Conservation (phyloP, 2,329 filamentous ascomycete genomes). For the Ciborinia camelliae region DNA sequence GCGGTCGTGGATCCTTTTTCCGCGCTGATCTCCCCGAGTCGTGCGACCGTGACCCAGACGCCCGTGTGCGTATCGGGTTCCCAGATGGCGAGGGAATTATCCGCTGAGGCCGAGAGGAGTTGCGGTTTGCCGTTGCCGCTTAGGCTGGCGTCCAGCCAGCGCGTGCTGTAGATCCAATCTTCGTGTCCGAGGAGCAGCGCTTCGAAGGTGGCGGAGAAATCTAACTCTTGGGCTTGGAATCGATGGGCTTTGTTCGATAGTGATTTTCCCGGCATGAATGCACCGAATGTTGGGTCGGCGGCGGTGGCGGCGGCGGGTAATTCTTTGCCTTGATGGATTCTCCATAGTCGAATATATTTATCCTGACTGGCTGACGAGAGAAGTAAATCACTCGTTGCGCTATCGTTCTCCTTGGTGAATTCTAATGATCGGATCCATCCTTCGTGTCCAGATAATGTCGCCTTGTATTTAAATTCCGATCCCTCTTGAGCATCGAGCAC, state of each 20-base stretch:
- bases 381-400: conserved; percentile 62
- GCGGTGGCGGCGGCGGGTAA: conserved; percentile 55
- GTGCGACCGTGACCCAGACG: conserved; percentile 82
- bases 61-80: conserved; percentile 78
- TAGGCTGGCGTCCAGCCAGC: conserved; percentile 39
- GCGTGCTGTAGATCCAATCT: conserved; percentile 92
- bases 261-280: conserved; percentile 63
- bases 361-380: conserved; percentile 95
- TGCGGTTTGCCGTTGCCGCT: conserved; percentile 50
- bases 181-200: conserved; percentile 92
- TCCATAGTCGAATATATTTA: conserved; percentile 94
- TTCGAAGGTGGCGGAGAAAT: conserved; percentile 86
- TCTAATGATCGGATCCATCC: conserved; percentile 88
- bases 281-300: conserved; percentile 55
- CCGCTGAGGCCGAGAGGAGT: conserved; percentile 85
- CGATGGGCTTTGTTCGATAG: conserved; percentile 87
- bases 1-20: conserved; percentile 96
- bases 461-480: conserved; percentile 63
- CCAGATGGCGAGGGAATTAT: conserved; percentile 94
- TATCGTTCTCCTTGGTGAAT: conserved; percentile 63
- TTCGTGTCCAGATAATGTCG: conserved; percentile 83
- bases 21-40: conserved; percentile 88
- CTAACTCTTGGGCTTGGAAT: conserved; percentile 56
- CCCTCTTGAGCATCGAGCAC: conserved; percentile 48
- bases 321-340: conserved; percentile 68